phyloP scores from a whole-genome alignment of 176 grass and related monocot genomes.

The Zea luxurians region DNA sequence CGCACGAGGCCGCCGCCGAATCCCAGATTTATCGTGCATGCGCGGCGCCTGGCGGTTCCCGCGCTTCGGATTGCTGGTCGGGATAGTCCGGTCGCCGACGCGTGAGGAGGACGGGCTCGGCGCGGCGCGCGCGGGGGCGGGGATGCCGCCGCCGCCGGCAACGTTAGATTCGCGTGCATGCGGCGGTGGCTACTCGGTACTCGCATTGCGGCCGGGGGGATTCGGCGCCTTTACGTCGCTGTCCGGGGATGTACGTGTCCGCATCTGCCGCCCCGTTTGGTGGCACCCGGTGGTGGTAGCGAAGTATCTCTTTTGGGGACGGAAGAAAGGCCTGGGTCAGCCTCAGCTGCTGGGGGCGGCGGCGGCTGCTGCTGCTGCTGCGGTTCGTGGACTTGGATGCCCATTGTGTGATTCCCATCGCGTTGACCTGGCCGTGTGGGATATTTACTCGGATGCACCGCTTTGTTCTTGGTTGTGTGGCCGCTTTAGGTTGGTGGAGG shows the following conservation, averaged over 20 bases:
- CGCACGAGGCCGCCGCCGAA: no score
- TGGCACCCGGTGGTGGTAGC: background rate
- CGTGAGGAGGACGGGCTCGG: background rate
- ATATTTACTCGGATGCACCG: background rate
- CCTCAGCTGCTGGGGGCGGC: background rate
- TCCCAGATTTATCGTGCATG: no score
- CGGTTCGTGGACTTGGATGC: background rate
- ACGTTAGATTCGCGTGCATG: conserved; percentile 44
- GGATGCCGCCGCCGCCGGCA: no score
- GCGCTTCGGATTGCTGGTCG: background rate
- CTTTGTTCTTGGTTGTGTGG: background rate
- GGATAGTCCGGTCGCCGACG: background rate
- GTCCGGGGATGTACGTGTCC: conserved; percentile 36
- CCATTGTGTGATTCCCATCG: background rate
- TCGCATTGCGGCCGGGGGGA: conserved; percentile 31
- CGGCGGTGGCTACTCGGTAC: background rate
- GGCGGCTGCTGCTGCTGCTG: background rate
- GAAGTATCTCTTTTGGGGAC: background rate
- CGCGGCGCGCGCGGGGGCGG: background rate
- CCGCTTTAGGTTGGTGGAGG: background rate
- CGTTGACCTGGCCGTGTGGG: background rate
- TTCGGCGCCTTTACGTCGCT: conserved; percentile 44
- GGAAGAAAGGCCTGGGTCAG: background rate
- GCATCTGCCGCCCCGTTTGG: conserved; percentile 12
- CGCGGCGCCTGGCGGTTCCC: no score